Percentiles rank a stretch among this genome's conserved stretches.
These are phyloP conservation scores for Neurospora africana DNA, from an alignment of 495 filamentous ascomycete genomes.

Conservation along the genomic window DNA sequence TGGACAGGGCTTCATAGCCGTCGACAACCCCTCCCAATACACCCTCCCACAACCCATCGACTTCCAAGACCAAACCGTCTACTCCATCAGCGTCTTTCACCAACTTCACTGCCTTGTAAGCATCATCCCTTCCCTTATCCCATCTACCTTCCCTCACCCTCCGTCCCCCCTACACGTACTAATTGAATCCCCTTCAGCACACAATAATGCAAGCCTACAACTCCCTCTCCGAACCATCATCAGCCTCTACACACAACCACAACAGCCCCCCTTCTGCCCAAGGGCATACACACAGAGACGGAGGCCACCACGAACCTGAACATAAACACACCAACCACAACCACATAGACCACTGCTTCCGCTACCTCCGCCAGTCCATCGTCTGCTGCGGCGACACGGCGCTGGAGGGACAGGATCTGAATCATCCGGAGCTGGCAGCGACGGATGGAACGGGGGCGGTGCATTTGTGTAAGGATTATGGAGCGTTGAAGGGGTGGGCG, in stretches of 20 bases:
- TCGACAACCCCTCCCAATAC: neutral
- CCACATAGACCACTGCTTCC: constrained; percentile 7
- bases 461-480: constrained; percentile 3
- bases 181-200: too few relatives aligned
- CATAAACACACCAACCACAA: neutral
- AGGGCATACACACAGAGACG: too few relatives aligned
- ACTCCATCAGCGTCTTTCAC: constrained; percentile 6
- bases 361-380: neutral
- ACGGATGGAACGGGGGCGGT: constrained; percentile 1
- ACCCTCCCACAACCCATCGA: constrained; percentile 2
- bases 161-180: neutral
- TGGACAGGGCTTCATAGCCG: neutral
- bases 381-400: constrained; percentile 7
- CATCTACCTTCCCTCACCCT: neutral
- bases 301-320: too few relatives aligned
- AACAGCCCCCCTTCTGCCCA: too few relatives aligned
- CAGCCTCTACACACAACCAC: too few relatives aligned
- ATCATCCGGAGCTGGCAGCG: neutral
- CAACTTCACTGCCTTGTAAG: constrained; percentile 9
- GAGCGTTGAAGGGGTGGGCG: neutral
- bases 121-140: neutral
- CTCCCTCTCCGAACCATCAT: neutral
- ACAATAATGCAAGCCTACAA: neutral
- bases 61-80: neutral
- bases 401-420: neutral